A percentile compares a stretch with the other conserved stretches of the same genome.
These are phyloP conservation scores for Eucalyptus grandis DNA, from an alignment of 345 rosid species.

Conservation along the genomic window DNA sequence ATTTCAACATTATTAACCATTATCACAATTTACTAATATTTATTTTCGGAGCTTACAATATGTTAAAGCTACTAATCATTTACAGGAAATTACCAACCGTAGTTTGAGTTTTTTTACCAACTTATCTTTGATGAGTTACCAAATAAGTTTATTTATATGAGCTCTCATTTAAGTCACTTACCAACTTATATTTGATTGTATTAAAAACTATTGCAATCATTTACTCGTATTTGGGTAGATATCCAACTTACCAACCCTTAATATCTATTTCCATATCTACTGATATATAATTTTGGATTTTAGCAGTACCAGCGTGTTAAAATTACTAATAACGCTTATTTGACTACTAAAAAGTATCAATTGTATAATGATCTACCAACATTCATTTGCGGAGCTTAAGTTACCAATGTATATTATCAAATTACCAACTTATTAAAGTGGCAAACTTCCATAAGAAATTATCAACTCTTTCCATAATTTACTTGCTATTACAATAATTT, in stretches of 20 bases:
- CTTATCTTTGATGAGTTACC: background rate
- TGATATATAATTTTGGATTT: background rate
- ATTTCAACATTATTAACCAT: background rate
- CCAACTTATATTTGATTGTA: background rate
- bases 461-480: background rate
- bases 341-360: background rate
- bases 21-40: background rate
- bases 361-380: background rate
- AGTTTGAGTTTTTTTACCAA: background rate
- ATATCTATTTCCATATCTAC: background rate
- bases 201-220: background rate
- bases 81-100: background rate
- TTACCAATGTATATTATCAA: background rate
- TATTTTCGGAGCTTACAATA: background rate
- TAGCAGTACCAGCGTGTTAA: background rate
- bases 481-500: background rate
- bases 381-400: background rate
- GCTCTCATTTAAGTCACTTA: background rate
- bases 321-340: background rate
- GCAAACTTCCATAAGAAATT: background rate
- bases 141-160: background rate
- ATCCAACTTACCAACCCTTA: background rate
- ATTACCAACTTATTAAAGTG: background rate
- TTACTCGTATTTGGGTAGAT: too few species aligned
- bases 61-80: background rate